Evolutionary conservation across 495 filamentous ascomycete genomes (phyloP).

Genomic region (Neurospora discreta): DNA sequence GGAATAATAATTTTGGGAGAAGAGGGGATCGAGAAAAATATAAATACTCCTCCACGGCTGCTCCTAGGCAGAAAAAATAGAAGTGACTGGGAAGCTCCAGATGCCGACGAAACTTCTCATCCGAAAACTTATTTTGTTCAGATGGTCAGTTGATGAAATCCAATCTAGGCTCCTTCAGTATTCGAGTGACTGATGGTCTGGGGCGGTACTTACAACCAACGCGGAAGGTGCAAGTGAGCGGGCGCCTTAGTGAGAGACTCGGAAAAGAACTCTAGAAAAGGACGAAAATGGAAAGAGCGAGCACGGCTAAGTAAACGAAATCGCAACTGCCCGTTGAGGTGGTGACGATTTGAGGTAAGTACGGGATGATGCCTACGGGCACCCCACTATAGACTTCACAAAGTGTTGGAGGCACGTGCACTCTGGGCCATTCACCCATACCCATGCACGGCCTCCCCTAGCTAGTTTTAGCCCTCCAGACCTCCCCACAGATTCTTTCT

Average conservation of each 20-base stretch:
- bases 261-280: neutral
- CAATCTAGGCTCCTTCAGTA: neutral
- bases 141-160: neutral
- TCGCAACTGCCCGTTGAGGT: neutral
- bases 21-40: neutral
- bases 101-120: neutral
- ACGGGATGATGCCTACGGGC: neutral
- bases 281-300: neutral
- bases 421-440: too few species aligned
- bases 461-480: too few species aligned
- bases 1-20: neutral
- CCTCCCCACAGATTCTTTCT: too few species aligned
- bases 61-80: neutral
- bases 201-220: neutral
- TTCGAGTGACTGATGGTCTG: neutral
- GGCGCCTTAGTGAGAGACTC: neutral
- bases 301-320: neutral
- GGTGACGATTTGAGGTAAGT: neutral
- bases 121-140: neutral
- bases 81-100: neutral
- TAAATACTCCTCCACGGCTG: neutral
- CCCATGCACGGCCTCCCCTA: too few species aligned
- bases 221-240: neutral
- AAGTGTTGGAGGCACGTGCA: too few species aligned
- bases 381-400: neutral